Evolutionary conservation across 306 rosid species (phyloP).

Genomic region (Hippophae gyantsensis): DNA sequence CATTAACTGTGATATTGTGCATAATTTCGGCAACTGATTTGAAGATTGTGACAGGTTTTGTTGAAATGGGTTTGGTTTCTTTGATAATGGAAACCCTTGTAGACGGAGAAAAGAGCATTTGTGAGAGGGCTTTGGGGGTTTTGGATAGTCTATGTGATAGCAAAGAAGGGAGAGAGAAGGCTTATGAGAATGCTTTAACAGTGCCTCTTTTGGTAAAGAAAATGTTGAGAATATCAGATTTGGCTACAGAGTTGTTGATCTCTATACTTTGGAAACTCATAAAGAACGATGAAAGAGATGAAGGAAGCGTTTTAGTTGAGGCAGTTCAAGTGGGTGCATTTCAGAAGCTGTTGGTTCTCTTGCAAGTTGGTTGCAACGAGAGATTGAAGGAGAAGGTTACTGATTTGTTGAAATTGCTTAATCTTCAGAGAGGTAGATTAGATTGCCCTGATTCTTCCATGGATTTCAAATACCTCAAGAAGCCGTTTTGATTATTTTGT

Average conservation of each 20-base stretch:
- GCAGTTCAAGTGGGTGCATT: constrained; percentile 62
- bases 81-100: constrained; percentile 44
- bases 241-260: constrained; percentile 44
- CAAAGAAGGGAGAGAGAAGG: constrained; percentile 44
- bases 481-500: constrained; percentile 32
- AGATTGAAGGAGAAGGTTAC: constrained; percentile 56
- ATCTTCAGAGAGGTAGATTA: constrained; percentile 38
- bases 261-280: constrained; percentile 69
- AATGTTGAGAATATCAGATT: constrained; percentile 53
- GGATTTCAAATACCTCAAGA: constrained; percentile 62
- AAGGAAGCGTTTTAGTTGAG: constrained; percentile 37
- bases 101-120: constrained; percentile 48
- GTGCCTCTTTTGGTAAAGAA: constrained; percentile 71
- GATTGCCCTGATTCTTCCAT: constrained; percentile 62
- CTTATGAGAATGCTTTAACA: constrained; percentile 51
- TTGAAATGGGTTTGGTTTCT: constrained; percentile 63
- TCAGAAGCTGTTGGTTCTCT: constrained; percentile 66
- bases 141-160: constrained; percentile 45
- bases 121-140: constrained; percentile 61
- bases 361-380: constrained; percentile 72
- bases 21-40: constrained; percentile 31
- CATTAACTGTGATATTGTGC: constrained; percentile 42
- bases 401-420: constrained; percentile 58
- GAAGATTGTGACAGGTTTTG: constrained; percentile 25
- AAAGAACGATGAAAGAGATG: constrained; percentile 20